Evolutionary conservation across 2,329 filamentous ascomycete species (phyloP).

Genomic region (Trichoderma semiorbis): DNA sequence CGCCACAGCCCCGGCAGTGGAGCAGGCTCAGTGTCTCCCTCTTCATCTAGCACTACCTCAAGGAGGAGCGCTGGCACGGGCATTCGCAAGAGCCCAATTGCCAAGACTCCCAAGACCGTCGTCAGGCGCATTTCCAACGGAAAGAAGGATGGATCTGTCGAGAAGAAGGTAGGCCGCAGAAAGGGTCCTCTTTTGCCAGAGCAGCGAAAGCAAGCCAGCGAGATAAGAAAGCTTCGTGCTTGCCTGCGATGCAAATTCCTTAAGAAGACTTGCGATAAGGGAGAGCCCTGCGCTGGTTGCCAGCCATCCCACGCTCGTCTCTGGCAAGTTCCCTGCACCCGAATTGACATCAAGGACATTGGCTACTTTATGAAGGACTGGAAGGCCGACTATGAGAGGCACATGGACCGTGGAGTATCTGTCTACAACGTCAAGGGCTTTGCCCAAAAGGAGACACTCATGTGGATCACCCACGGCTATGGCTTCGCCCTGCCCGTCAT

Average conservation of each 20-base stretch:
- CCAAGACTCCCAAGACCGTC: constrained; percentile 78
- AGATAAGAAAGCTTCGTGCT: constrained; percentile 91
- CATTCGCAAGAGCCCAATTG: constrained; percentile 71
- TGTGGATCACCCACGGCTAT: constrained; percentile 96
- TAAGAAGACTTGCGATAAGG: constrained; percentile 98
- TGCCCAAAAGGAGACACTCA: constrained; percentile 60
- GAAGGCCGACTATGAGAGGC: constrained; percentile 94
- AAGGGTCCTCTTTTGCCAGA: constrained; percentile 88
- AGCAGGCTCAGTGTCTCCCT: constrained; percentile 57
- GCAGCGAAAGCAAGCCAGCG: constrained; percentile 92
- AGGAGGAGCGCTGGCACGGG: constrained; percentile 69
- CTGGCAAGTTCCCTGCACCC: constrained; percentile 96
- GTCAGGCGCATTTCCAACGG: constrained; percentile 72
- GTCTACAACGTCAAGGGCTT: constrained; percentile 93
- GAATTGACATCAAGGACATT: constrained; percentile 98
- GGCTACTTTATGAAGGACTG: constrained; percentile 99
- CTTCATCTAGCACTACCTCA: constrained; percentile 51
- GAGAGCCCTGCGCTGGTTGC: constrained; percentile 91
- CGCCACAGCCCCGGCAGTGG: constrained; percentile 60
- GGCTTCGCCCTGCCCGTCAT: constrained; percentile 89
- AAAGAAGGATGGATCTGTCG: constrained; percentile 72
- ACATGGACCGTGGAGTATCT: constrained; percentile 81
- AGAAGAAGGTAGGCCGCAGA: constrained; percentile 91
- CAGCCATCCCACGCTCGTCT: constrained; percentile 92
- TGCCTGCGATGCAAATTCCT: constrained; percentile 97